phyloP scores from a whole-genome alignment of 495 filamentous ascomycete genomes.

The Aspergillus ellipticus region DNA sequence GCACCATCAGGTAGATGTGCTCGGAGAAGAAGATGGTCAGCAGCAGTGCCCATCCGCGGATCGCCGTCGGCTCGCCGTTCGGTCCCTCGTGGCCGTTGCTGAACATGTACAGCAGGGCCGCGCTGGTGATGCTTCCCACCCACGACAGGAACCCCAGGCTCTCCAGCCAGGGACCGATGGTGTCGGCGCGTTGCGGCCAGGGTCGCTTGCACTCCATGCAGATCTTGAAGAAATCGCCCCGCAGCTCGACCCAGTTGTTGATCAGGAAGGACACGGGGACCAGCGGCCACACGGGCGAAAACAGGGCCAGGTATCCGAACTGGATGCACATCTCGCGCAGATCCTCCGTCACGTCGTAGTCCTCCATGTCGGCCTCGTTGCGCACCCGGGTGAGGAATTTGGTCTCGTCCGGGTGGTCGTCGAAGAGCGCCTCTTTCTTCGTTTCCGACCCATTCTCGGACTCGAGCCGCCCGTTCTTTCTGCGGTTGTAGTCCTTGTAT shows the following conservation, averaged over 20 bases:
- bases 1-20: constrained; percentile 74
- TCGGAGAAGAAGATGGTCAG: constrained; percentile 84
- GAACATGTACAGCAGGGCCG: constrained; percentile 87
- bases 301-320: constrained; percentile 90
- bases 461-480: constrained; percentile 24
- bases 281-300: constrained; percentile 89
- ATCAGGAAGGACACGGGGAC: constrained; percentile 83
- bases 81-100: constrained; percentile 58
- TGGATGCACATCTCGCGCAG: constrained; percentile 95
- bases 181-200: constrained; percentile 81
- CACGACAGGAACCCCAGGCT: constrained; percentile 84
- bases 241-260: constrained; percentile 96
- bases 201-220: constrained; percentile 85
- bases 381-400: constrained; percentile 77
- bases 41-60: constrained; percentile 77
- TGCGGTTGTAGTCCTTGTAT: constrained; percentile 58
- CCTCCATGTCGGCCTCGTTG: constrained; percentile 76
- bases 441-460: constrained; percentile 19
- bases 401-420: constrained; percentile 66
- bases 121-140: constrained; percentile 81
- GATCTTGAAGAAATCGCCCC: constrained; percentile 92
- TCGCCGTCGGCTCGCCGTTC: constrained; percentile 53
- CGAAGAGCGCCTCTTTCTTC: constrained; percentile 24
- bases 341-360: constrained; percentile 85
- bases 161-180: constrained; percentile 92